Conservation (phyloP, 2,329 filamentous ascomycete genomes). For the Penicillium sclerotigenum region DNA sequence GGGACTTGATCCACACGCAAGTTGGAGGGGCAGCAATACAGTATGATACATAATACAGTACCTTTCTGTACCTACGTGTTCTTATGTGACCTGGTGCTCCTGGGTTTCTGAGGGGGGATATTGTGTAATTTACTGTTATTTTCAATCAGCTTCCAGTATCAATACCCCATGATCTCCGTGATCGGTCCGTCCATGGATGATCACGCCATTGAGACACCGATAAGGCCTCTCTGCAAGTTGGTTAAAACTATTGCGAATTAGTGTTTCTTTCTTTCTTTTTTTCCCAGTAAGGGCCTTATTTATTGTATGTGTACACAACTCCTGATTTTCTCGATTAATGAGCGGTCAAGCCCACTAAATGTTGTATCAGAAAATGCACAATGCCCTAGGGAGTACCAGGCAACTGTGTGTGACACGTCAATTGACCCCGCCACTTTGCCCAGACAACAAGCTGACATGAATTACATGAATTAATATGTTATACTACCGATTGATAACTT, state of each 20-base stretch:
- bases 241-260: neutral
- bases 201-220: conserved; percentile 9
- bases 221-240: neutral
- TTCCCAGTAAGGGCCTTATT: neutral
- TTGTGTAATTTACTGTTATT: conserved; percentile 4
- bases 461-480: neutral
- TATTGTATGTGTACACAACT: neutral
- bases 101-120: neutral
- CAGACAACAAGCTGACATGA: neutral
- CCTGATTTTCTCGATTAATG: neutral
- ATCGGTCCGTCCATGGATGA: conserved; percentile 3
- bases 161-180: conserved; percentile 7
- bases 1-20: neutral
- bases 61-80: neutral
- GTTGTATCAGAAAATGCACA: neutral
- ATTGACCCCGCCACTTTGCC: conserved; percentile 4
- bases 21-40: conserved; percentile 2
- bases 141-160: neutral
- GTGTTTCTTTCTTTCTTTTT: neutral
- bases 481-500: neutral
- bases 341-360: neutral
- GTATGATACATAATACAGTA: neutral
- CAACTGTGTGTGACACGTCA: neutral
- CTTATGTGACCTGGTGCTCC: neutral
- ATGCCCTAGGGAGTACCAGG: neutral